phyloP scores from a whole-genome alignment of 352 stramenopile genomes.

The Phytophthora idaei region DNA sequence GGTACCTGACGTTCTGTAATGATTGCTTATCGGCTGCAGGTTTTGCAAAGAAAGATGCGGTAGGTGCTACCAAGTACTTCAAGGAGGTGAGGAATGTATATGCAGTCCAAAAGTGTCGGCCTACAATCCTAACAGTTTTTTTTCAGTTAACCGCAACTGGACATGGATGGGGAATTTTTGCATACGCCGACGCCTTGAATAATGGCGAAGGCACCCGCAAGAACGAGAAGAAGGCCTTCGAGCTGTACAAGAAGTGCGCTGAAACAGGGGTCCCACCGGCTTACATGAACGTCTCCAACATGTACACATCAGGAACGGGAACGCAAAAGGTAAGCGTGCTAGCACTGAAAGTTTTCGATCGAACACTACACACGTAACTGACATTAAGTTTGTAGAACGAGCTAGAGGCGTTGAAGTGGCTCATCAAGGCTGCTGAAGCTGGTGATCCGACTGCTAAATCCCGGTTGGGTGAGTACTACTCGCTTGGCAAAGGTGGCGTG shows the following conservation, averaged over 20 bases:
- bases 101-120: too few relatives aligned
- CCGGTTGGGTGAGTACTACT: slow-evolving; percentile 74
- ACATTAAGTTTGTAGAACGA: slow-evolving; percentile 54
- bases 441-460: slow-evolving; percentile 80
- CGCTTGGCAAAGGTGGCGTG: slow-evolving; percentile 59
- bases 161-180: slow-evolving; percentile 82
- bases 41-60: slow-evolving; percentile 62
- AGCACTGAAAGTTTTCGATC: background rate
- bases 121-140: background rate
- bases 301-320: slow-evolving; percentile 75
- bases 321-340: slow-evolving; percentile 59
- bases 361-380: background rate
- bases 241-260: slow-evolving; percentile 75
- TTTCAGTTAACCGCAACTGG: slow-evolving; percentile 55
- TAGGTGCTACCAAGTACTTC: slow-evolving; percentile 66
- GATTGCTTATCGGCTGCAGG: slow-evolving; percentile 27
- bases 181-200: slow-evolving; percentile 78
- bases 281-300: slow-evolving; percentile 85
- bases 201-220: slow-evolving; percentile 78
- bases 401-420: slow-evolving; percentile 67
- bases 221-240: slow-evolving; percentile 80
- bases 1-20: background rate
- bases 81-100: slow-evolving; percentile 52
- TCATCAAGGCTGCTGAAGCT: slow-evolving; percentile 74
- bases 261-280: slow-evolving; percentile 67